These are phyloP conservation scores for Lathyrus aphaca DNA, from an alignment of 306 rosid genomes.

Conservation along the genomic window DNA sequence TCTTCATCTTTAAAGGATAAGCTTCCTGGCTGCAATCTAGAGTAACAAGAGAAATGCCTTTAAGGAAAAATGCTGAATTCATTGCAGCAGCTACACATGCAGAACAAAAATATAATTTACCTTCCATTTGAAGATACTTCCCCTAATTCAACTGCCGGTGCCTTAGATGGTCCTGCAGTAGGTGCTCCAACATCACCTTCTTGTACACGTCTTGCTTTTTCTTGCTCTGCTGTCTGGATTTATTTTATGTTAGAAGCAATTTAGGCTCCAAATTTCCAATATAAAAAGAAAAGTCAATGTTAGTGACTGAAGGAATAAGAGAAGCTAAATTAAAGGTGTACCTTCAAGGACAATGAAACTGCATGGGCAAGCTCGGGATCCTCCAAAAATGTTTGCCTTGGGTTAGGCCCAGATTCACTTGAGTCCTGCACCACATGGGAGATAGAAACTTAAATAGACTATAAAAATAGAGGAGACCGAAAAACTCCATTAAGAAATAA, in stretches of 20 bases:
- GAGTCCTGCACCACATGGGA: conserved; percentile 56
- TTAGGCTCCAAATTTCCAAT: conserved; percentile 43
- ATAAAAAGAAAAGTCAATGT: conserved; percentile 29
- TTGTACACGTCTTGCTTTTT: conserved; percentile 54
- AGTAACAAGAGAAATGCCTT: background rate
- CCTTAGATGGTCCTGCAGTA: conserved; percentile 48
- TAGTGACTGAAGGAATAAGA: background rate
- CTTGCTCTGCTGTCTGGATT: conserved; percentile 79
- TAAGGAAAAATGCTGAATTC: conserved; percentile 25
- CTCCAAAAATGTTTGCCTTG: conserved; percentile 56
- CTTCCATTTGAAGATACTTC: conserved; percentile 65
- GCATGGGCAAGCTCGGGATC: conserved; percentile 87
- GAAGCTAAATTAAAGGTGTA: conserved; percentile 31
- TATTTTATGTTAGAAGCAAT: conserved; percentile 42
- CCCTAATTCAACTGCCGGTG: conserved; percentile 59
- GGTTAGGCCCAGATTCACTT: conserved; percentile 52
- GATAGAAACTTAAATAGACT: conserved; percentile 31
- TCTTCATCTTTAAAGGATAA: conserved; percentile 67
- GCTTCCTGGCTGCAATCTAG: conserved; percentile 78
- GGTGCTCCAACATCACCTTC: conserved; percentile 51
- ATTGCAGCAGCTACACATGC: conserved; percentile 18
- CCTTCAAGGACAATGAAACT: conserved; percentile 84
- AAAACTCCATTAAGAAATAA: conserved; percentile 2
- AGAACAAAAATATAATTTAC: conserved; percentile 44
- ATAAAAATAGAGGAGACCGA: background rate